Evolutionary conservation across 2,329 filamentous ascomycete genomes (phyloP).

Genomic region (Thielaviopsis musarum): DNA sequence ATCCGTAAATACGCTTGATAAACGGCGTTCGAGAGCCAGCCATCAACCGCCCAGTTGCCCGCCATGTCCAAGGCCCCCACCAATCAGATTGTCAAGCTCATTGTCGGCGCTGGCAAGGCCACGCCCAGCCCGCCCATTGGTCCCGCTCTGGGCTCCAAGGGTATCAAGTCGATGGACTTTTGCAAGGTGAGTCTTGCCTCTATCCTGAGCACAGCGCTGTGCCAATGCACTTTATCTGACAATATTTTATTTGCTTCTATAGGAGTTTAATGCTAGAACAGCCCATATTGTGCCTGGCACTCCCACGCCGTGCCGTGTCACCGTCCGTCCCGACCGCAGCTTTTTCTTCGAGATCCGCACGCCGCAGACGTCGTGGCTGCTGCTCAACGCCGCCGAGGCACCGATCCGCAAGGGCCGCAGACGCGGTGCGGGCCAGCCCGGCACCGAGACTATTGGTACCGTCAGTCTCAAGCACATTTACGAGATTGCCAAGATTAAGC

Average conservation of each 20-base stretch:
- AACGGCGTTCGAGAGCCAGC: neutral
- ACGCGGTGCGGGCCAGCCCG: conserved; percentile 60
- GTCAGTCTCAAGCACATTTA: conserved; percentile 91
- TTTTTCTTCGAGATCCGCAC: conserved; percentile 91
- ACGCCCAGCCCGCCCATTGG: conserved; percentile 90
- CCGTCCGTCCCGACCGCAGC: conserved; percentile 78
- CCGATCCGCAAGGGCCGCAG: conserved; percentile 59
- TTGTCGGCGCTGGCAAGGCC: conserved; percentile 90
- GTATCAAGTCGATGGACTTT: conserved; percentile 98
- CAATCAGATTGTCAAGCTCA: conserved; percentile 85
- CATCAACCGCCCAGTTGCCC: neutral
- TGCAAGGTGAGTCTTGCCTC: conserved; percentile 55
- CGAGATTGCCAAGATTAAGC: conserved; percentile 96
- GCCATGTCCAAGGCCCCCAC: conserved; percentile 37
- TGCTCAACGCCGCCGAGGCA: conserved; percentile 69
- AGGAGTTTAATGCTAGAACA: conserved; percentile 97
- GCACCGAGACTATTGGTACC: conserved; percentile 62
- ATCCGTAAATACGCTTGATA: neutral
- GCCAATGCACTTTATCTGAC: neutral
- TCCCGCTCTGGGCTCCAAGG: conserved; percentile 89
- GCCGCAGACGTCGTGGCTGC: conserved; percentile 79
- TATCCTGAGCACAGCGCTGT: neutral
- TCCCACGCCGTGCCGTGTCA: conserved; percentile 79
- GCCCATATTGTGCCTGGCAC: conserved; percentile 67
- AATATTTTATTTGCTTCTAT: conserved; percentile 10